Base-by-base conservation (phyloP, 331 rosid species). In the Quercus tomentella region DNA sequence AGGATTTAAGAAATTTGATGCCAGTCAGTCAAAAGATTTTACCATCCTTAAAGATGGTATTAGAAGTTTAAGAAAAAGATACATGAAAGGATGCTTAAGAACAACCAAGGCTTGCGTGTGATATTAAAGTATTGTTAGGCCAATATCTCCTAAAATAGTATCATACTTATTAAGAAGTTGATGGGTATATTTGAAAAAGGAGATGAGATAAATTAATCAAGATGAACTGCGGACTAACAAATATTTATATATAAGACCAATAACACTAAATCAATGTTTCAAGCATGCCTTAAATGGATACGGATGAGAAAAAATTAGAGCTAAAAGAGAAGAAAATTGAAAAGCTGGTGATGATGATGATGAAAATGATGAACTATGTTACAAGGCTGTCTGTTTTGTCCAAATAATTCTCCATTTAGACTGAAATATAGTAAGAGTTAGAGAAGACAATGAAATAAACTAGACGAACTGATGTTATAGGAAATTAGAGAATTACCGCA, bases 401-500 rank as follows among this genome's bases (percentile, higher is more conserved):
- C 70, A 65, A 30, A 30, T 16, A 30, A 28, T 65, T 65, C 22
- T 65, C 14, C 70, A 65, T 16, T 65, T 9, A 41, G 45, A 41
- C 45, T 8, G 12, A 2, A 8, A 41, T 41, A 41, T 41, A 2
- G 45, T 41, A 41, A 41, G 12, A 41, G 45, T 41, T 8, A 41
- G 45, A 79, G 65, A 6, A 28, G 55, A 41, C 55, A 56, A 54
- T 12, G 51, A 17, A 35, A 84, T 41, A 51, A 73, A 33, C 15
- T 23, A 58, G 3, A 65, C 16, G 60, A 73, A 70, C 30, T 51
- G 26, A 56, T 72, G 75, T 72, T 72, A 73, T 52, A 62, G 77
- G 79, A 26, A 33, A 55, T 51, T 28, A 79, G 84, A 81, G 74
- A 76, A 77, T 86, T 69, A 90, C 94, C 83, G 82, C 78, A 61